Conservation (phyloP, 441 rosid species). For the Bocquillonia castaneifolia region DNA sequence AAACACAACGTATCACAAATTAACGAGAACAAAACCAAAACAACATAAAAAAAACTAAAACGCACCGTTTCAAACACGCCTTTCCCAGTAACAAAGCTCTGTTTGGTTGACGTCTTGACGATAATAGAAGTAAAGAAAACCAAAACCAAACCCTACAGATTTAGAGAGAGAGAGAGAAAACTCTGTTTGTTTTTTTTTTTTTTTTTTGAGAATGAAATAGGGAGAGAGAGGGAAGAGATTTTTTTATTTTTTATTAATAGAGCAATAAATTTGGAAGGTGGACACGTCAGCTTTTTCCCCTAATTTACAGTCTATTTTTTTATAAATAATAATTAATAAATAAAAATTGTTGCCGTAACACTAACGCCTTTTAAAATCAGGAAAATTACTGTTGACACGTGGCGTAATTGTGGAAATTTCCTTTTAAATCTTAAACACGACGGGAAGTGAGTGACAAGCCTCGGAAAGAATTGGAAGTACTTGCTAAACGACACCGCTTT, state of each 20-base stretch:
- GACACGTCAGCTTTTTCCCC: slow-evolving; percentile 36
- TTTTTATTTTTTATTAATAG: slow-evolving; percentile 13
- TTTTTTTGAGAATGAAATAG: background rate
- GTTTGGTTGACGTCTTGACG: background rate
- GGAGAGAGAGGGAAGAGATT: slow-evolving; percentile 24
- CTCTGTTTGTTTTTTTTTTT: background rate
- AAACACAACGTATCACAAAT: background rate
- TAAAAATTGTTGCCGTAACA: slow-evolving; percentile 49
- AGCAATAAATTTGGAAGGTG: slow-evolving; percentile 27
- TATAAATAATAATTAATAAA: too few species aligned
- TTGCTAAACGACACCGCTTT: slow-evolving; percentile 24
- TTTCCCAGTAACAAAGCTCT: slow-evolving; percentile 36
- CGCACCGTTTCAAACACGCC: background rate
- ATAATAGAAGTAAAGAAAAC: slow-evolving; percentile 44
- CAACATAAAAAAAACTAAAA: too few species aligned
- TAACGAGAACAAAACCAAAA: background rate
- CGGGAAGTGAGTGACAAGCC: slow-evolving; percentile 31
- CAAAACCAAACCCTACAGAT: slow-evolving; percentile 29
- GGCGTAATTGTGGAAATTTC: slow-evolving; percentile 8
- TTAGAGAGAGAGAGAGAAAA: slow-evolving; percentile 14
- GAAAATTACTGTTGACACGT: slow-evolving; percentile 31
- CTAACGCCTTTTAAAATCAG: slow-evolving; percentile 32
- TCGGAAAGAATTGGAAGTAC: background rate
- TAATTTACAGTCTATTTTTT: slow-evolving; percentile 15
- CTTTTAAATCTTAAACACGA: slow-evolving; percentile 23